Evolutionary conservation across 495 filamentous ascomycete species (phyloP).

Genomic region (Xylaria sp.): DNA sequence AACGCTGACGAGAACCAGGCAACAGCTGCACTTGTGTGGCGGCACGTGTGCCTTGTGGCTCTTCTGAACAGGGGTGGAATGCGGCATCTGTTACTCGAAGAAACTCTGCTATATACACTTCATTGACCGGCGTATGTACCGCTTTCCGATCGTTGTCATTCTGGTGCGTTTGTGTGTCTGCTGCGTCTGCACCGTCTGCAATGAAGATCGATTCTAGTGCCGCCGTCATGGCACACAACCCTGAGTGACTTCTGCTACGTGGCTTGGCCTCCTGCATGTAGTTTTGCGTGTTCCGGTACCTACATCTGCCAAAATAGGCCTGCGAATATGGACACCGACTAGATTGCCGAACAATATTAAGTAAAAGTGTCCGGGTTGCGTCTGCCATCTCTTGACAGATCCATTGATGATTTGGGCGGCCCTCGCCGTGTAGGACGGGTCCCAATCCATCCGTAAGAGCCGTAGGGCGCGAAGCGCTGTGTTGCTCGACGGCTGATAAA

Average conservation of each 20-base stretch:
- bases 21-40: constrained; percentile 4
- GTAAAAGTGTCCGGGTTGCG: neutral
- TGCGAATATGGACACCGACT: neutral
- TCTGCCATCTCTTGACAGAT: neutral
- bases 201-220: neutral
- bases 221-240: neutral
- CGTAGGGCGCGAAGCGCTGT: neutral
- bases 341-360: neutral
- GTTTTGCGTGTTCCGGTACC: too few relatives aligned
- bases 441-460: neutral
- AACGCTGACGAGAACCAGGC: constrained; percentile 7
- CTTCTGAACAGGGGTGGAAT: neutral
- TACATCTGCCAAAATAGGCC: neutral
- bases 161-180: neutral
- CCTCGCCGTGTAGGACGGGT: neutral
- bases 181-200: neutral
- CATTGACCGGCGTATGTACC: neutral
- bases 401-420: neutral
- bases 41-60: neutral
- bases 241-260: neutral
- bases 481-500: neutral
- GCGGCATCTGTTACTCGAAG: neutral
- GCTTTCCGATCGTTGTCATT: neutral
- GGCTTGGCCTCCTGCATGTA: neutral
- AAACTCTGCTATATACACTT: constrained; percentile 18